Evolutionary conservation across 805 yeast genomes (phyloP).

Genomic region (Komagataella pastoris): DNA sequence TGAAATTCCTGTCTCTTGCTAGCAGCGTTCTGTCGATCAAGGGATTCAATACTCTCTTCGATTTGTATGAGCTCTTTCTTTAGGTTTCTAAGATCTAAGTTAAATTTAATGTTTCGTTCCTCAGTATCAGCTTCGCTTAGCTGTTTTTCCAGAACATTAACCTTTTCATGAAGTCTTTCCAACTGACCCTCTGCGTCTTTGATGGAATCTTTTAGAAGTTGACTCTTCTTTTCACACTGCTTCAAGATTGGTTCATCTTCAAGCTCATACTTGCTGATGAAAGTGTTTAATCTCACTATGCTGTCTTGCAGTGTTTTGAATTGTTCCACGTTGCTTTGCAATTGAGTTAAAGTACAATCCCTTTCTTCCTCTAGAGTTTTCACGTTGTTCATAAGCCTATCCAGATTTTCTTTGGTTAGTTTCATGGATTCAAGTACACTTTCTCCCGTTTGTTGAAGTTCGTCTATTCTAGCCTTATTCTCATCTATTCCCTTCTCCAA

Average conservation of each 20-base stretch:
- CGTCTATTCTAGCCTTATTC: conserved; percentile 15
- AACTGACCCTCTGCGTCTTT: conserved; percentile 17
- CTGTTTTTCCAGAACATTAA: conserved; percentile 21
- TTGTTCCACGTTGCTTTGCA: background rate
- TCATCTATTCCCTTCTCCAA: conserved; percentile 24
- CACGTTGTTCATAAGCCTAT: conserved; percentile 1
- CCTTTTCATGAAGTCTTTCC: conserved; percentile 4
- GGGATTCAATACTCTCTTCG: conserved; percentile 23
- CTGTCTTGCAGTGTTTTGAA: conserved; percentile 1
- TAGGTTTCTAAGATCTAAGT: conserved; percentile 41
- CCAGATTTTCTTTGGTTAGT: conserved; percentile 10
- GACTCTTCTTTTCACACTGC: conserved; percentile 7
- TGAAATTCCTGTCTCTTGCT: conserved; percentile 48
- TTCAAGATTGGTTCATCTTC: conserved; percentile 6
- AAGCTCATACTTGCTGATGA: conserved; percentile 8
- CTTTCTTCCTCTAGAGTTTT: background rate
- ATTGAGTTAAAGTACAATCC: background rate
- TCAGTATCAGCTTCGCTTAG: conserved; percentile 45
- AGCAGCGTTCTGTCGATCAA: conserved; percentile 48
- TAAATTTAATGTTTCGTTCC: conserved; percentile 51
- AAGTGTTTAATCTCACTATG: conserved; percentile 8
- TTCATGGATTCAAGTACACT: conserved; percentile 10
- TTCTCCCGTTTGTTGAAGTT: conserved; percentile 8
- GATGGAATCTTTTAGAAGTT: conserved; percentile 7
- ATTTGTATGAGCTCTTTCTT: conserved; percentile 22